A percentile compares a stretch with the other conserved stretches of the same genome.
Evolutionary conservation across 768 basidiomycete species (phyloP).

Genomic region (Lyophyllum decastes): DNA sequence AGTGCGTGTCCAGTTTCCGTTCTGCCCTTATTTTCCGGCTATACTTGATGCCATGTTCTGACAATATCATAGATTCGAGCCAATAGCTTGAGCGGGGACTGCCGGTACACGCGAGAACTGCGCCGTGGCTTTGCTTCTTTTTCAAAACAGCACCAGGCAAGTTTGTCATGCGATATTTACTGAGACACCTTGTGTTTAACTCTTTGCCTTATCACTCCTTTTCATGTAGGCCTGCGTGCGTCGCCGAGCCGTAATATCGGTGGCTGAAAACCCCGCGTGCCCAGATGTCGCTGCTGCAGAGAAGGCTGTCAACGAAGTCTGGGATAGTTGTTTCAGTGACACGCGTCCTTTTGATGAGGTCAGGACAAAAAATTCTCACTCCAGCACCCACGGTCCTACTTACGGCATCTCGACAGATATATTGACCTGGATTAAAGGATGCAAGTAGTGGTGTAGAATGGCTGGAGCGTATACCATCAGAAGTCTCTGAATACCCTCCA

Average conservation of each 20-base stretch:
- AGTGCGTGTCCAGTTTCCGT: constrained; percentile 41
- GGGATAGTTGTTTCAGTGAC: constrained; percentile 95
- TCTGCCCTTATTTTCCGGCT: not conserved
- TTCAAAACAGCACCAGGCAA: constrained; percentile 93
- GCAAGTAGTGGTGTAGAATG: not conserved
- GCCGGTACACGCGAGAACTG: constrained; percentile 82
- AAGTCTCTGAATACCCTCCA: not conserved
- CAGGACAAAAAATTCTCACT: constrained; percentile 11
- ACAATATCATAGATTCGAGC: constrained; percentile 83
- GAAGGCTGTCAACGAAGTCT: constrained; percentile 92
- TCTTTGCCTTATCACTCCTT: constrained; percentile 3
- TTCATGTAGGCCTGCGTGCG: constrained; percentile 79
- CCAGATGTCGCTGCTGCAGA: constrained; percentile 77
- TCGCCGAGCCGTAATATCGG: constrained; percentile 81
- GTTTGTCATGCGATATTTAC: constrained; percentile 10
- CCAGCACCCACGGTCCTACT: not conserved
- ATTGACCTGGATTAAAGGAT: constrained; percentile 9
- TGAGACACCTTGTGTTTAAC: constrained; percentile 4
- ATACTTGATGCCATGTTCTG: not conserved
- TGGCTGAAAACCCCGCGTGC: constrained; percentile 79
- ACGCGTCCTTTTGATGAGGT: constrained; percentile 98
- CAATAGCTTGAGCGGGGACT: constrained; percentile 92
- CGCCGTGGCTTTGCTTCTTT: constrained; percentile 75
- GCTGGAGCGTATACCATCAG: not conserved
- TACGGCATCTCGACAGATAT: constrained; percentile 14